Conservation (phyloP, 83 land plant genomes). For the Diphasiastrum complanatum region DNA sequence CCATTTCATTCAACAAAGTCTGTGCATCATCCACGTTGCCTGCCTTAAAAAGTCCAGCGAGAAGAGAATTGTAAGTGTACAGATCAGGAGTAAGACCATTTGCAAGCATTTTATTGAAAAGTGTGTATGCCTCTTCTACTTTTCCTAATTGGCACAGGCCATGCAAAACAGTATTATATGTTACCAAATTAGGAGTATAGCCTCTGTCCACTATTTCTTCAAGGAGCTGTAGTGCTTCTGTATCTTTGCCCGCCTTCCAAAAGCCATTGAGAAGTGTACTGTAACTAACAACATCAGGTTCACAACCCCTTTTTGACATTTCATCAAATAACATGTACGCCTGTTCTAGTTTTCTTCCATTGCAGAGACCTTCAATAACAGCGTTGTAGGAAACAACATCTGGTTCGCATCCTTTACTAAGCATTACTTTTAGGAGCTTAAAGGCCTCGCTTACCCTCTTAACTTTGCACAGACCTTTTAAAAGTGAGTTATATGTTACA, state of each 20-base stretch:
- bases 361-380: not conserved
- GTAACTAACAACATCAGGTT: conserved; percentile 21
- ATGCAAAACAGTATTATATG: conserved; percentile 20
- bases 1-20: conserved; percentile 12
- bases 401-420: no score
- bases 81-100: not conserved
- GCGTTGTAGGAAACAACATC: not conserved
- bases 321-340: not conserved
- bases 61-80: conserved; percentile 10
- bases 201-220: conserved; percentile 17
- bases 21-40: conserved; percentile 11
- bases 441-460: no score
- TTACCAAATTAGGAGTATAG: not conserved
- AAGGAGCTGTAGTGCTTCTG: conserved; percentile 5
- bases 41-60: conserved; percentile 9
- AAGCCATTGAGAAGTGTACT: conserved; percentile 15
- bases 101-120: conserved; percentile 14
- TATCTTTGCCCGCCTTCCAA: conserved; percentile 1
- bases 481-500: no score
- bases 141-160: conserved; percentile 24
- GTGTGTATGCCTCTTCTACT: conserved; percentile 5
- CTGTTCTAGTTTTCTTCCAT: not conserved
- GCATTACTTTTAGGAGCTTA: no score
- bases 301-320: conserved; percentile 9
- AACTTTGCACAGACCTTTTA: no score